A percentile compares a stretch with the other conserved stretches of the same genome.
Conservation (phyloP, 2,329 filamentous ascomycete genomes). For the Metarhizium rileyi region DNA sequence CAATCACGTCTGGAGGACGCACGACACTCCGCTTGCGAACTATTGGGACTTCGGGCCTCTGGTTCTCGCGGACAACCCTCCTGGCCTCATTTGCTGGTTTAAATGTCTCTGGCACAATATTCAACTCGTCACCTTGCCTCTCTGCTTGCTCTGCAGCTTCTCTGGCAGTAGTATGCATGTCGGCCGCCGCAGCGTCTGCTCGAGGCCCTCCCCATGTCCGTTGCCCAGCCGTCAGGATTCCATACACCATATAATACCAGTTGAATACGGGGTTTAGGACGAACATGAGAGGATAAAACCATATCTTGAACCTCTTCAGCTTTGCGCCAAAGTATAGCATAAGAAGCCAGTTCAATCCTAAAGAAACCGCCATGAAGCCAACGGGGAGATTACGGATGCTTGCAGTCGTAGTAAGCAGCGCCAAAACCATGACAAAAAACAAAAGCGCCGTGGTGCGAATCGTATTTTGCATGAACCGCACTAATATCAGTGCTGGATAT, state of each 20-base stretch:
- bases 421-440: constrained; percentile 88
- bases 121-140: constrained; percentile 74
- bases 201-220: constrained; percentile 92
- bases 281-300: constrained; percentile 94
- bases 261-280: constrained; percentile 94
- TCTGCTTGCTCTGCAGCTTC: constrained; percentile 78
- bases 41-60: constrained; percentile 24
- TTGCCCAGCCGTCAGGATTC: constrained; percentile 88
- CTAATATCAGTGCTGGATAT: constrained; percentile 76
- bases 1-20: constrained; percentile 62
- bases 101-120: constrained; percentile 82
- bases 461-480: constrained; percentile 92
- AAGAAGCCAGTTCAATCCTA: constrained; percentile 86
- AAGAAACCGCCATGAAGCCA: constrained; percentile 85
- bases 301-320: constrained; percentile 82
- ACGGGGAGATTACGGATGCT: constrained; percentile 71
- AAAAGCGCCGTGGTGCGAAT: constrained; percentile 88
- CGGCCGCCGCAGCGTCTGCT: constrained; percentile 76
- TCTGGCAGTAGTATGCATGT: constrained; percentile 64
- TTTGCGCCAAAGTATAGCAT: constrained; percentile 94
- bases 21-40: constrained; percentile 47
- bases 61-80: constrained; percentile 19
- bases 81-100: constrained; percentile 46
- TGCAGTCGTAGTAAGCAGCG: constrained; percentile 75
- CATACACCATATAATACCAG: constrained; percentile 97